Percentiles rank a stretch among this genome's conserved stretches.
Conservation (phyloP, 345 rosid species). For the Lepidium africanum region DNA sequence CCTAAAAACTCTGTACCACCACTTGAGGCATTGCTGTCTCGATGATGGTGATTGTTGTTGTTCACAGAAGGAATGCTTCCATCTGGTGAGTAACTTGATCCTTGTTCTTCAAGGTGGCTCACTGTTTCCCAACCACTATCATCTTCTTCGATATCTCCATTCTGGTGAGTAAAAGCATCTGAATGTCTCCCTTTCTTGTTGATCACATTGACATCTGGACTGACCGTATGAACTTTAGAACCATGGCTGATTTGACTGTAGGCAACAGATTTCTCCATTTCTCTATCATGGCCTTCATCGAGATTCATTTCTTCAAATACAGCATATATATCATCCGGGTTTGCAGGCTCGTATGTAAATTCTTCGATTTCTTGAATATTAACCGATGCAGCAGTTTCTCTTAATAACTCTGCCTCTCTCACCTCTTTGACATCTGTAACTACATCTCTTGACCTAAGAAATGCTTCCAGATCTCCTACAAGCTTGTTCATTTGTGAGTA, state of each 20-base stretch:
- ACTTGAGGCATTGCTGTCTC: constrained; percentile 54
- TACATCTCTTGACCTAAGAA: constrained; percentile 39
- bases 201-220: constrained; percentile 38
- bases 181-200: constrained; percentile 37
- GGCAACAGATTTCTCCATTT: constrained; percentile 29
- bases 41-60: constrained; percentile 30
- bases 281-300: constrained; percentile 34
- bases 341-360: constrained; percentile 58
- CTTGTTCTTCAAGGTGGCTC: constrained; percentile 88
- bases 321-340: constrained; percentile 65
- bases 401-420: constrained; percentile 39
- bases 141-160: constrained; percentile 62
- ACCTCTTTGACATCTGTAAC: constrained; percentile 27
- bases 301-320: constrained; percentile 59
- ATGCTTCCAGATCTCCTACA: constrained; percentile 54
- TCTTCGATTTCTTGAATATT: constrained; percentile 55
- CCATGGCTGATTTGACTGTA: constrained; percentile 43
- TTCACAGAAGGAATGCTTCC: constrained; percentile 62
- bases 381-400: constrained; percentile 50
- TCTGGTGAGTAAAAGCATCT: constrained; percentile 31
- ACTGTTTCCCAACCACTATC: constrained; percentile 99
- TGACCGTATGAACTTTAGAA: constrained; percentile 32
- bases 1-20: constrained; percentile 51
- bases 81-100: constrained; percentile 72
- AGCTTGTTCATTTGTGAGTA: constrained; percentile 47